phyloP scores from a whole-genome alignment of 163 green algal genomes.

The Scenedesmus sp. region DNA sequence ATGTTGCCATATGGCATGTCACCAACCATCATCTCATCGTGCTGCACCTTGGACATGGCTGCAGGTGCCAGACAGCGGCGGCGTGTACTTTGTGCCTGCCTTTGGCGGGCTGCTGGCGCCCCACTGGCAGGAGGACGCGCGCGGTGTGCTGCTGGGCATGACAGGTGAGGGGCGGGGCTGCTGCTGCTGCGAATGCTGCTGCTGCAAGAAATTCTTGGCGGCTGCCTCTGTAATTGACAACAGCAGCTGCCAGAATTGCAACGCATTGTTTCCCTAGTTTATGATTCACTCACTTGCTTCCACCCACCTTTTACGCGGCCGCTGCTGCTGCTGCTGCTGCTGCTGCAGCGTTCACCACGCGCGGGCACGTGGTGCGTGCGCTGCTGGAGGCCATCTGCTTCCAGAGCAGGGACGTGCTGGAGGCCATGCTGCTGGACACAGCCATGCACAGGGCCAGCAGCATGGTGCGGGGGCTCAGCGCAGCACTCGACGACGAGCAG shows the following conservation, averaged over 20 bases:
- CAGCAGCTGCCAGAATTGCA: too few relatives aligned
- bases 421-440: conserved; percentile 90
- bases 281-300: not conserved
- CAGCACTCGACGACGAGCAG: not conserved
- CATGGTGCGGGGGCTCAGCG: not conserved
- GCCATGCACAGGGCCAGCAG: conserved; percentile 17
- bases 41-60: not conserved
- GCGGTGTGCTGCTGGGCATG: conserved; percentile 75
- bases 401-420: conserved; percentile 93
- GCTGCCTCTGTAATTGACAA: too few relatives aligned
- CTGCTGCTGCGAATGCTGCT: not conserved
- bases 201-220: not conserved
- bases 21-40: too few relatives aligned
- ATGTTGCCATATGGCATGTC: too few relatives aligned
- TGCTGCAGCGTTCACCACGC: conserved; percentile 61
- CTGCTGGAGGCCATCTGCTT: conserved; percentile 97
- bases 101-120: conserved; percentile 95
- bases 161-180: conserved; percentile 38
- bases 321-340: not conserved
- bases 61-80: conserved; percentile 71
- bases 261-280: not conserved
- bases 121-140: conserved; percentile 89
- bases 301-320: not conserved
- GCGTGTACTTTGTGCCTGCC: conserved; percentile 97
- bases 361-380: conserved; percentile 77